Conservation (phyloP, 495 filamentous ascomycete genomes). For the Tuber aestivum region DNA sequence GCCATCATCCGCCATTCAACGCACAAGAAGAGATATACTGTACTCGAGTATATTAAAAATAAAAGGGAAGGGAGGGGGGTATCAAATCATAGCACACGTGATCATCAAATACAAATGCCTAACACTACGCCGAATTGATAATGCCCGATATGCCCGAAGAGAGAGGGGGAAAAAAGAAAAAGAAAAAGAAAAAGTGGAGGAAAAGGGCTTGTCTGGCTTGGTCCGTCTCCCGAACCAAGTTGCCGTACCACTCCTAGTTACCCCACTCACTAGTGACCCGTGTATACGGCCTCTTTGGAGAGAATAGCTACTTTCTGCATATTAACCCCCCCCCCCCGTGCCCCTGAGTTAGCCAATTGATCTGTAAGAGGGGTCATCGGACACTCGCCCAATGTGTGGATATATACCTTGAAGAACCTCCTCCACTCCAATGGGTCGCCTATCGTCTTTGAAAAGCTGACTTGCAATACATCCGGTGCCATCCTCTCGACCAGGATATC, state of each 20-base stretch:
- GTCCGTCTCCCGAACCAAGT: slow-evolving; percentile 32
- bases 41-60: background rate
- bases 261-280: slow-evolving; percentile 31
- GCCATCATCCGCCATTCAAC: background rate
- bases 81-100: slow-evolving; percentile 3
- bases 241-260: slow-evolving; percentile 19
- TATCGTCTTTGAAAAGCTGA: slow-evolving; percentile 87
- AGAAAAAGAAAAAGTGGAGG: slow-evolving; percentile 16
- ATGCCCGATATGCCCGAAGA: background rate
- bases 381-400: background rate
- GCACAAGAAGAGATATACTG: background rate
- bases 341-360: slow-evolving; percentile 11
- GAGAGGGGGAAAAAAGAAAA: slow-evolving; percentile 12
- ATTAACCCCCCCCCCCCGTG: slow-evolving; percentile 6
- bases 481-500: slow-evolving; percentile 75
- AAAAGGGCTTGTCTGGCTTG: slow-evolving; percentile 18
- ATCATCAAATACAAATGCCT: slow-evolving; percentile 1
- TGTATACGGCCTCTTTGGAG: slow-evolving; percentile 42
- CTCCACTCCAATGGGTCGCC: slow-evolving; percentile 97
- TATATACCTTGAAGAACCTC: slow-evolving; percentile 74
- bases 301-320: slow-evolving; percentile 41
- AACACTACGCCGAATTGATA: background rate
- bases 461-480: slow-evolving; percentile 62
- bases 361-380: background rate
- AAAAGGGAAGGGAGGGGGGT: background rate